Base-by-base conservation (phyloP, 805 yeast species). In the Yamadazyma tumulicola region DNA sequence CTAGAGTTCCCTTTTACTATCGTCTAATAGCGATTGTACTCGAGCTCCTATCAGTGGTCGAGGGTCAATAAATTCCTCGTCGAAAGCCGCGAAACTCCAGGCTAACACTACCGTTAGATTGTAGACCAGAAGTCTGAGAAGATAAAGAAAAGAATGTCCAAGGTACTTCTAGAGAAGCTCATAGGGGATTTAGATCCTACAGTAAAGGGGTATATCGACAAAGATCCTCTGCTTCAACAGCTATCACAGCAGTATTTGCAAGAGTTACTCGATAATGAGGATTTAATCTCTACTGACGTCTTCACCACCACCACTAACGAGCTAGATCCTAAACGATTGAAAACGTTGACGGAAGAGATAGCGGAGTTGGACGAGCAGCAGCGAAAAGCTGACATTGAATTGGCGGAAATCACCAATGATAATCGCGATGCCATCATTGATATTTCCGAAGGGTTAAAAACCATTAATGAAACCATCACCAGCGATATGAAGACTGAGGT, bases 291-390 rank as follows among this genome's bases (percentile, higher is more conserved):
- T 52, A 48, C 78, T 47, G 72, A 66, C 3, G 47, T 55, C 32
- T 45, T 60, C 59, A 41, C 75, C 54, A 47, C 73, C 52, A 49
- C 70, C 61, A 19, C 67, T 43, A 12, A 42, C 21, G 34, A 26
- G 16, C 15, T 21, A 10, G 33, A 12, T 15, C 16, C 36, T 13
- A 12, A 19, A 13, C 27, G 42, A 31, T 45, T 45, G 40, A 49
- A 54, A 31, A 72, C 79, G 0, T 45, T 78, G 21, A 74, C 78
- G 1, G 86, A 81, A 44, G 88, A 80, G 49, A 79, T 83, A 27
- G 89, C 89, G 0, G 91, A 83, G 48, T 55, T 81, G 21, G 87
- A 81, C 45, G 73, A 75, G 18, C 43, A 64, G n/a, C 75, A 74
- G 42, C 57, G 79, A 14, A 51, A 56, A 1, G 49, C 75, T 13